Percentiles rank a stretch among this genome's conserved stretches.
Conservation (phyloP, 2,329 filamentous ascomycete species). For the Fusarium nematophilum region DNA sequence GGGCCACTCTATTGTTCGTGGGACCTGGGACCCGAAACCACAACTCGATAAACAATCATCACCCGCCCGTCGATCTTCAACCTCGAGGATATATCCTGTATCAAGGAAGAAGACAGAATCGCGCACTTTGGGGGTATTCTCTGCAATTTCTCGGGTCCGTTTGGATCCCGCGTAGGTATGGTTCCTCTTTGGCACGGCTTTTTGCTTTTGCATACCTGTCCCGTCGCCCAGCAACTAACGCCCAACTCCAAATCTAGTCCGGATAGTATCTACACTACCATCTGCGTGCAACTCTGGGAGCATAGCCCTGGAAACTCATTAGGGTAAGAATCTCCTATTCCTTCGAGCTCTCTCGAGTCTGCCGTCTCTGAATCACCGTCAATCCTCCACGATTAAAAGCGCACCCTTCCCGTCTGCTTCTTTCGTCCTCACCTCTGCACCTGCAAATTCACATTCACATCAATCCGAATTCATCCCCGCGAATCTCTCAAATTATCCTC, state of each 20-base stretch:
- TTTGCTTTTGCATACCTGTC: constrained; percentile 1
- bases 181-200: not conserved
- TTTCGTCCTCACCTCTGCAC: constrained; percentile 14
- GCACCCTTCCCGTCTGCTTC: constrained; percentile 1
- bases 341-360: not conserved
- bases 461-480: not conserved
- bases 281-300: not conserved
- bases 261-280: constrained; percentile 1
- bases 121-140: no score
- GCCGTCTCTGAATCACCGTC: constrained; percentile 23
- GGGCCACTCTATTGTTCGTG: not conserved
- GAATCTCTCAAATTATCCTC: not conserved
- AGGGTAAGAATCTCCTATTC: not conserved
- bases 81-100: no score
- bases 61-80: not conserved
- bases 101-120: not conserved
- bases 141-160: not conserved
- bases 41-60: constrained; percentile 24
- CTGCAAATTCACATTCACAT: constrained; percentile 11
- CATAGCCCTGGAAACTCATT: constrained; percentile 10
- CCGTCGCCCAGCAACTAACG: constrained; percentile 35
- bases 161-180: not conserved
- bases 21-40: not conserved
- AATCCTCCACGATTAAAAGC: not conserved
- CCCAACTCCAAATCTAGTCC: constrained; percentile 7